Conservation (phyloP, 305 asterid genomes). For the Caryopteris hybrid region DNA sequence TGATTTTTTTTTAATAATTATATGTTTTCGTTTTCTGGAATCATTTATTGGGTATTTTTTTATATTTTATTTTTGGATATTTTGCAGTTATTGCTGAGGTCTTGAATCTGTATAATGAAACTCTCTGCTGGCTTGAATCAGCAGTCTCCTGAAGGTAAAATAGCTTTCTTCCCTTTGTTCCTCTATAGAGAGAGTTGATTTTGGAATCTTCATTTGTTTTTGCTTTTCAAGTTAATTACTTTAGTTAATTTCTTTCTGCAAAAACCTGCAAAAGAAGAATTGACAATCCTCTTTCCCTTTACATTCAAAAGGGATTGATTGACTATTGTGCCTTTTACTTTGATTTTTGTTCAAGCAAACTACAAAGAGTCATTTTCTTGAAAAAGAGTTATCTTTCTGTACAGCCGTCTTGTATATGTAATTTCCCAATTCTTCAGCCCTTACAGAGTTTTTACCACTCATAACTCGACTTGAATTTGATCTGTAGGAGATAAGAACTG, state of each 20-base stretch:
- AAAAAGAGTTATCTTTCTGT: conserved; percentile 6
- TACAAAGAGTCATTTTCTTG: not conserved
- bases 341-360: not conserved
- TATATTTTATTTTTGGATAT: conserved; percentile 7
- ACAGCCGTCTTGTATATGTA: not conserved
- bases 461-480: conserved; percentile 17
- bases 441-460: not conserved
- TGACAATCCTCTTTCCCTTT: too few relatives aligned
- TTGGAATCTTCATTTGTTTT: conserved; percentile 9
- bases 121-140: conserved; percentile 43
- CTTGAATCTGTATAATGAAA: conserved; percentile 47
- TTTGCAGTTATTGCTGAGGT: conserved; percentile 25
- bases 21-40: not conserved
- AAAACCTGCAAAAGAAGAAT: conserved; percentile 15
- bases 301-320: too few relatives aligned
- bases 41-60: not conserved
- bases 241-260: not conserved
- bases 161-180: not conserved
- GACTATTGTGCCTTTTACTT: too few relatives aligned
- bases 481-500: conserved; percentile 52
- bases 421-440: not conserved
- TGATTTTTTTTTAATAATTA: not conserved
- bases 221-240: not conserved
- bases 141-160: conserved; percentile 63
- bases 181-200: conserved; percentile 13